Percentiles rank a stretch among this genome's conserved stretches.
These are phyloP conservation scores for Cutaneotrichosporon dermatis DNA, from an alignment of 1,284 basidiomycete genomes.

Conservation along the genomic window DNA sequence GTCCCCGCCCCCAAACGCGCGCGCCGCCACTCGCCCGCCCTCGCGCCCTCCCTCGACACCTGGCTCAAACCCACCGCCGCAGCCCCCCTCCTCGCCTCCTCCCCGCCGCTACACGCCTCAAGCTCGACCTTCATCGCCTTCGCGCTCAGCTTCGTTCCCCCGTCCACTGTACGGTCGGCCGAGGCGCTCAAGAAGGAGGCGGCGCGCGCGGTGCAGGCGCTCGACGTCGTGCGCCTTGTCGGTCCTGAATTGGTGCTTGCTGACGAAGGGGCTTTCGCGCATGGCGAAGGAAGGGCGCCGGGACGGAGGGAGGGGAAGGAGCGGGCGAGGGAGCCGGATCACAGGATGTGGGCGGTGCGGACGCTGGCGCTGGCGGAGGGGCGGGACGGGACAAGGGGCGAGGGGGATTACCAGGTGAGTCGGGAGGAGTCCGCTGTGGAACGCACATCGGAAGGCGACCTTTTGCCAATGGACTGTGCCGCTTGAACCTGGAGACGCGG, in stretches of 20 bases:
- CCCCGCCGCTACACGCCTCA: conserved; percentile 33
- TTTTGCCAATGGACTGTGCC: no score
- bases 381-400: conserved; percentile 40
- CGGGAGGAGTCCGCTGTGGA: no score
- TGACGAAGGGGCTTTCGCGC: conserved; percentile 36
- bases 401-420: conserved; percentile 42
- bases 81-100: conserved; percentile 28
- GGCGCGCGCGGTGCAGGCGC: conserved; percentile 30
- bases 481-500: no score
- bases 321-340: conserved; percentile 42
- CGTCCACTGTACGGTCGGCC: conserved; percentile 22
- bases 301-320: conserved; percentile 25
- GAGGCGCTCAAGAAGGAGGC: conserved; percentile 32
- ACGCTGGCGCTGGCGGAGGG: conserved; percentile 36
- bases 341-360: conserved; percentile 46
- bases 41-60: conserved; percentile 24
- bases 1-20: conserved; percentile 9
- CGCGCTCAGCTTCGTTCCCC: conserved; percentile 31
- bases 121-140: conserved; percentile 40
- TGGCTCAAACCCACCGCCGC: conserved; percentile 39
- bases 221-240: conserved; percentile 35
- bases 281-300: conserved; percentile 29
- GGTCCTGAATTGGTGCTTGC: conserved; percentile 23
- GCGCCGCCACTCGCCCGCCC: conserved; percentile 6
- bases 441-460: no score